A percentile compares a stretch with the other conserved stretches of the same genome.
These are phyloP conservation scores for Medicago ruthenica DNA, from an alignment of 306 rosid genomes.

Conservation along the genomic window DNA sequence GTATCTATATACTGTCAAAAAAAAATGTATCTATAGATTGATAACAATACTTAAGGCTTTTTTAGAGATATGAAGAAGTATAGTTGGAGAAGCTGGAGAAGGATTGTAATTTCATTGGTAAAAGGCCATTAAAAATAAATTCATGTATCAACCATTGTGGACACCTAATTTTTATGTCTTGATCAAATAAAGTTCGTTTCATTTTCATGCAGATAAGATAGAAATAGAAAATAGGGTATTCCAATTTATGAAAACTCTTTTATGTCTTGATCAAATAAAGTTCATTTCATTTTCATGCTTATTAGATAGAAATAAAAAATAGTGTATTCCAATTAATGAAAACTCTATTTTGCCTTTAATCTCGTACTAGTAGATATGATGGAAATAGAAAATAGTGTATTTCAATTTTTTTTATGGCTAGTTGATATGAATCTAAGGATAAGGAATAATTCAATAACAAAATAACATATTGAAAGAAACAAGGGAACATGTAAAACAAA, in stretches of 20 bases:
- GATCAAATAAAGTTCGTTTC: constrained; percentile 24
- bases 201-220: constrained; percentile 2
- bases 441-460: no score
- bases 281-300: constrained; percentile 15
- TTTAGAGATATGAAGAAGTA: constrained; percentile 27
- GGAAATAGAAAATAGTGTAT: neutral
- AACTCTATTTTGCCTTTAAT: no score
- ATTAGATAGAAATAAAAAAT: neutral
- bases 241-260: neutral
- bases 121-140: constrained; percentile 26
- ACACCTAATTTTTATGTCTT: constrained; percentile 6
- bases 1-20: constrained; percentile 26
- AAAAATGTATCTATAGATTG: constrained; percentile 3
- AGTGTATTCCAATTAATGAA: neutral
- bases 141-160: constrained; percentile 18
- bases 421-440: no score
- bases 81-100: constrained; percentile 19
- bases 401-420: no score
- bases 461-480: no score
- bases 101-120: constrained; percentile 34
- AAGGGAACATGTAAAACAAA: no score
- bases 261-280: constrained; percentile 21
- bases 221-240: neutral
- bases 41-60: constrained; percentile 18
- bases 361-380: neutral